phyloP scores from a whole-genome alignment of 148 eudicot genomes.

The Polygonum aviculare region DNA sequence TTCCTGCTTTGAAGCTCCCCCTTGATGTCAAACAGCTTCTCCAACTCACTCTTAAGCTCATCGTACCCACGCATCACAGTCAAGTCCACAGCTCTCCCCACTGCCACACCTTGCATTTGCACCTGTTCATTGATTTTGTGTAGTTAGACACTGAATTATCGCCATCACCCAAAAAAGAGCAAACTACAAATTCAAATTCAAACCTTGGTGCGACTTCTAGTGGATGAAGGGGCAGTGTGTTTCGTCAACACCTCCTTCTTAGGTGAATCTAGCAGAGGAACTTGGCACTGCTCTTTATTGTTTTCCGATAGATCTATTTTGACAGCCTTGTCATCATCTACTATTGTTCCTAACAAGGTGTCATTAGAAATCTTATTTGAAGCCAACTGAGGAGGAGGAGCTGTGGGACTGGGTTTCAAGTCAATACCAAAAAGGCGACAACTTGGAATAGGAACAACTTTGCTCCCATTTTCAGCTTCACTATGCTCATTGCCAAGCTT shows the following conservation, averaged over 20 bases:
- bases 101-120: slow-evolving; percentile 94
- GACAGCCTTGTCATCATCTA: not conserved
- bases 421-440: slow-evolving; percentile 85
- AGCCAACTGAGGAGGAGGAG: slow-evolving; percentile 19
- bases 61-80: slow-evolving; percentile 43
- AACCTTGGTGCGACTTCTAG: slow-evolving; percentile 83
- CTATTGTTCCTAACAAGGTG: not conserved
- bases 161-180: not conserved
- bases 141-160: not conserved
- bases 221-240: slow-evolving; percentile 24
- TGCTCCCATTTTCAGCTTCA: slow-evolving; percentile 28
- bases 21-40: slow-evolving; percentile 70
- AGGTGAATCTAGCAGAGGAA: not conserved
- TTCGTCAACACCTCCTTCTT: not conserved
- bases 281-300: not conserved
- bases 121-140: slow-evolving; percentile 30
- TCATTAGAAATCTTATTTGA: not conserved
- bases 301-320: not conserved
- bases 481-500: slow-evolving; percentile 20
- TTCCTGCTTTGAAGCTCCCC: slow-evolving; percentile 53
- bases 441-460: slow-evolving; percentile 25
- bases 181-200: not conserved
- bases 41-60: slow-evolving; percentile 59
- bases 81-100: slow-evolving; percentile 92
- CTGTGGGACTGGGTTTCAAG: slow-evolving; percentile 22